Conservation (phyloP, 768 basidiomycete species). For the Rhizopogon sp. region DNA sequence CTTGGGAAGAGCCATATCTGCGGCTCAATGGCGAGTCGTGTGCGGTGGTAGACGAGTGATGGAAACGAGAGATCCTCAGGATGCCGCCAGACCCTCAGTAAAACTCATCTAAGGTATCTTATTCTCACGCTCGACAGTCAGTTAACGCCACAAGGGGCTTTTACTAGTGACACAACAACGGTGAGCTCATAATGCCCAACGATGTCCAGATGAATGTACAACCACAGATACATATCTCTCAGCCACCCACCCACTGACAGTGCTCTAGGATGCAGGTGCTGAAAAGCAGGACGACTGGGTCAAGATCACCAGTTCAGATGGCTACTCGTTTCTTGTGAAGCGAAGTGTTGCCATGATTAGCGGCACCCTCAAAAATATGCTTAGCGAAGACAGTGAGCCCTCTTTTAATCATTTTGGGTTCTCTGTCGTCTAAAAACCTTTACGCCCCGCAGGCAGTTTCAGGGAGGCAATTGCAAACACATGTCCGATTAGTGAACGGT, state of each 20-base stretch:
- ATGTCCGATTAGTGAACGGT: conserved; percentile 72
- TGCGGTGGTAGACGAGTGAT: conserved; percentile 8
- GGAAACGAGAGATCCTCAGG: background rate
- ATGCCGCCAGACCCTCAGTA: background rate
- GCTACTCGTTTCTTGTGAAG: conserved; percentile 74
- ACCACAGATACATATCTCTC: background rate
- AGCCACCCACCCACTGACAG: background rate
- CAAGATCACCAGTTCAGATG: conserved; percentile 70
- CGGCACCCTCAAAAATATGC: conserved; percentile 77
- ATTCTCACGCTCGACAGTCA: conserved; percentile 14
- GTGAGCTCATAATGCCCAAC: conserved; percentile 14
- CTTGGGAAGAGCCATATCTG: conserved; percentile 33
- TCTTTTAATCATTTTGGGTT: conserved; percentile 2
- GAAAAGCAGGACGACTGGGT: conserved; percentile 57
- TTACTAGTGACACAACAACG: background rate
- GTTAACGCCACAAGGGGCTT: background rate
- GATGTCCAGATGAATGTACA: conserved; percentile 16
- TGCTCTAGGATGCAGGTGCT: background rate
- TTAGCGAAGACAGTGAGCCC: conserved; percentile 63
- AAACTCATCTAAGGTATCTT: conserved; percentile 5
- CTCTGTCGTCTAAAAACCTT: conserved; percentile 6
- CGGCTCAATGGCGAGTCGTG: conserved; percentile 11
- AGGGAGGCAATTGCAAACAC: conserved; percentile 68
- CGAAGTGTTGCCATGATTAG: conserved; percentile 73
- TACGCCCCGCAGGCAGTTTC: conserved; percentile 51